Percentiles rank a stretch among this genome's conserved stretches.
phyloP scores from a whole-genome alignment of 202 grass and related monocot species.

The Carex arenaria region DNA sequence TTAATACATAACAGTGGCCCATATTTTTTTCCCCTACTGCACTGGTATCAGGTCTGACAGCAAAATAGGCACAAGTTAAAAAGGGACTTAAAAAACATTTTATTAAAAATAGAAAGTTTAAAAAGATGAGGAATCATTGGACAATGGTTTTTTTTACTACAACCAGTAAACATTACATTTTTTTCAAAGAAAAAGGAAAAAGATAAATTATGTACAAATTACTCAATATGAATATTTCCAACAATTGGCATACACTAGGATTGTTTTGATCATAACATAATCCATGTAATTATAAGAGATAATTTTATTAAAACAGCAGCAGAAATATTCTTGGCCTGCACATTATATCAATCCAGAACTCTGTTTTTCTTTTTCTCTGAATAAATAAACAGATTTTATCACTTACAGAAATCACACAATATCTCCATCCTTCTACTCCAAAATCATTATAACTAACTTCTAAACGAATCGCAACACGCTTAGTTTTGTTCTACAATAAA shows the following conservation, averaged over 20 bases:
- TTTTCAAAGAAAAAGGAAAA: background rate
- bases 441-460: constrained; percentile 1
- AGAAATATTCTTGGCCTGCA: background rate
- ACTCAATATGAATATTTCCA: background rate
- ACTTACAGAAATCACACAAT: background rate
- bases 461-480: background rate
- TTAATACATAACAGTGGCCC: background rate
- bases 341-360: background rate
- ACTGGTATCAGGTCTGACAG: background rate
- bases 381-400: background rate
- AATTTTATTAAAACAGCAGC: background rate
- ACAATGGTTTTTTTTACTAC: background rate
- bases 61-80: background rate
- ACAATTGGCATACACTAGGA: background rate
- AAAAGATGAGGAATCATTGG: no score
- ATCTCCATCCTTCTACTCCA: background rate
- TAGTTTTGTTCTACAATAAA: constrained; percentile 33
- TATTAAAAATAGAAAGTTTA: background rate
- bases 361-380: background rate
- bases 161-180: background rate
- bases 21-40: background rate
- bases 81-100: no score
- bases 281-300: background rate
- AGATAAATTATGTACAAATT: background rate
- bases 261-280: background rate